A percentile compares a stretch with the other conserved stretches of the same genome.
These are phyloP conservation scores for Aspergillus fumigatiaffinis DNA, from an alignment of 2,329 filamentous ascomycete species.

Conservation along the genomic window DNA sequence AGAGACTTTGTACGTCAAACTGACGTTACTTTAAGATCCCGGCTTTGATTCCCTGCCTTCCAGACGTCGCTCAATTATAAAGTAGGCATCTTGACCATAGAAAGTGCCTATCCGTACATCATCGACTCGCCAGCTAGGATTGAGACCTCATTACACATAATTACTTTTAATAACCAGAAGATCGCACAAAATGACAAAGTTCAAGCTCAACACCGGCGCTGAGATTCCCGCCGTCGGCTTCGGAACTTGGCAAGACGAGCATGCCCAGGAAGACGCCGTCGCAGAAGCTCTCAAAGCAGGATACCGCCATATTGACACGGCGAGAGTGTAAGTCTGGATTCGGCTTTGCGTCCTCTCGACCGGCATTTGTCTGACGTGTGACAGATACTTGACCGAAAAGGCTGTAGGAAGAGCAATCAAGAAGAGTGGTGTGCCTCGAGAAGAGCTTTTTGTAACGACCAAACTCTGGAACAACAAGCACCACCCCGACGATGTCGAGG, in stretches of 20 bases:
- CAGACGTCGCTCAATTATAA: not conserved
- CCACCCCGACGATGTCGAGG: slow-evolving; percentile 58
- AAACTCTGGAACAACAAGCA: slow-evolving; percentile 66
- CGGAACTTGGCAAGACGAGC: slow-evolving; percentile 53
- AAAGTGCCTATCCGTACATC: not conserved
- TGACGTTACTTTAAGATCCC: slow-evolving; percentile 11
- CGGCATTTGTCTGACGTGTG: not conserved
- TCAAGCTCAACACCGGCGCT: slow-evolving; percentile 47
- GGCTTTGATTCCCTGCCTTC: not conserved
- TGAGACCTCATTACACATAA: not conserved
- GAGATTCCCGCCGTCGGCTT: slow-evolving; percentile 49
- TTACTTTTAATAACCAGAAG: not conserved
- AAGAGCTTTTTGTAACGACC: slow-evolving; percentile 63
- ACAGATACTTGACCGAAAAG: slow-evolving; percentile 59
- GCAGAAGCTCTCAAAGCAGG: slow-evolving; percentile 46
- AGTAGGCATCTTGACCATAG: not conserved
- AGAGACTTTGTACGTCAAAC: slow-evolving; percentile 12
- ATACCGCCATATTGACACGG: slow-evolving; percentile 55
- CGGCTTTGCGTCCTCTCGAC: not conserved
- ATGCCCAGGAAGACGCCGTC: slow-evolving; percentile 49
- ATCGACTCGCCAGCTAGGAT: not conserved
- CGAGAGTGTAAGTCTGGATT: slow-evolving; percentile 34
- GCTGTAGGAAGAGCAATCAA: slow-evolving; percentile 63
- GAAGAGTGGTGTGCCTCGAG: slow-evolving; percentile 59
- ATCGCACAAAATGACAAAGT: slow-evolving; percentile 24